Conservation (phyloP, 495 filamentous ascomycete genomes). For the Penicillium chermesinum region DNA sequence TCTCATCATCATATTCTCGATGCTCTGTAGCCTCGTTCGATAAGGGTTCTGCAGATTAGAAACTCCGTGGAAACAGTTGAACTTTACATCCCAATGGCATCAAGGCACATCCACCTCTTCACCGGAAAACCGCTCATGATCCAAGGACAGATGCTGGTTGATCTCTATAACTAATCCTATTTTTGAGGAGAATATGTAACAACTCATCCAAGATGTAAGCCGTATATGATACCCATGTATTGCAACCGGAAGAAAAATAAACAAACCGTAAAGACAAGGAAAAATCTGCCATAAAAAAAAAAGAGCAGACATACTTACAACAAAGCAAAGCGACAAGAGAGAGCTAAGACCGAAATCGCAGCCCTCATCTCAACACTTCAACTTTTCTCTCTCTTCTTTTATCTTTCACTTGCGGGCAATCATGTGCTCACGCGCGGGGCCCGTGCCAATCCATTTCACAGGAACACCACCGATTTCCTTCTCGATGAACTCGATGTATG, state of each 20-base stretch:
- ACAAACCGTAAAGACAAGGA: background rate
- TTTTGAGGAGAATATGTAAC: background rate
- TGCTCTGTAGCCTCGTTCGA: too few species aligned
- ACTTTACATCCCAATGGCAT: too few species aligned
- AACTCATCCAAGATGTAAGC: background rate
- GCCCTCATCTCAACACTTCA: too few species aligned
- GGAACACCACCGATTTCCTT: slow-evolving; percentile 60
- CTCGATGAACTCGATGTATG: slow-evolving; percentile 77
- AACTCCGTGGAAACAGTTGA: too few species aligned
- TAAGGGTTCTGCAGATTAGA: too few species aligned
- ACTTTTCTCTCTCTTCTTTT: too few species aligned
- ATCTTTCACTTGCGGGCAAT: slow-evolving; percentile 44
- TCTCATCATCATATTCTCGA: too few species aligned
- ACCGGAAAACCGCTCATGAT: too few species aligned
- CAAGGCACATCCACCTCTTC: too few species aligned
- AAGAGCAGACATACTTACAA: slow-evolving; percentile 8
- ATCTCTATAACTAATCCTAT: background rate
- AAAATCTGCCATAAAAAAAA: slow-evolving; percentile 10
- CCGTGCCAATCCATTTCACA: slow-evolving; percentile 75
- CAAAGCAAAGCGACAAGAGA: background rate
- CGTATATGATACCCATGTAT: slow-evolving; percentile 1
- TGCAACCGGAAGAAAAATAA: slow-evolving; percentile 1
- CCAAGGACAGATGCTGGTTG: too few species aligned
- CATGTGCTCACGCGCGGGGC: slow-evolving; percentile 66
- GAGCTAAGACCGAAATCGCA: too few species aligned